Conservation (phyloP, 148 eudicot genomes). For the Dysphania ambrosioides region DNA sequence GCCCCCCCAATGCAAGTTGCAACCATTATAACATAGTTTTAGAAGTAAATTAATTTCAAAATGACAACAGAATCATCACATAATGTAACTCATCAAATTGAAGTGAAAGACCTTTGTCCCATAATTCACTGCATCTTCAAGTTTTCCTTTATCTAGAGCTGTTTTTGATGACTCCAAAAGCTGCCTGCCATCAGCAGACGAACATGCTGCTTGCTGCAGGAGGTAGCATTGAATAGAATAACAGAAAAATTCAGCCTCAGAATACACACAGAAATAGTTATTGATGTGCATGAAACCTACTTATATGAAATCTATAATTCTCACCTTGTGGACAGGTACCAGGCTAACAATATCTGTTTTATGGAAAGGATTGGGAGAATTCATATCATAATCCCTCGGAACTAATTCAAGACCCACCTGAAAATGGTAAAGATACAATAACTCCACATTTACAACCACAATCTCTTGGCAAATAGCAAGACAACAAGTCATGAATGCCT, state of each 20-base stretch:
- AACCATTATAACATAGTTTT: constrained; percentile 5
- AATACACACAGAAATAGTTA: constrained; percentile 9
- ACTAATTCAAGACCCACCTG: constrained; percentile 98
- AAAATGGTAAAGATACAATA: constrained; percentile 13
- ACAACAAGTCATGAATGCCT: constrained; percentile 1
- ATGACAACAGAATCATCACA: not conserved
- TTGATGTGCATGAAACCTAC: not conserved
- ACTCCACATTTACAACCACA: too few species aligned
- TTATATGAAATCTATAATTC: constrained; percentile 16
- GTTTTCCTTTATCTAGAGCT: constrained; percentile 98
- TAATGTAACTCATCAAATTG: not conserved
- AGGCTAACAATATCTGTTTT: constrained; percentile 75
- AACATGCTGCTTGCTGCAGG: constrained; percentile 98
- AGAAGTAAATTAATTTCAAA: not conserved
- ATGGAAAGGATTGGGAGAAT: constrained; percentile 74
- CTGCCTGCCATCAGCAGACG: constrained; percentile 98
- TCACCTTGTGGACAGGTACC: constrained; percentile 97
- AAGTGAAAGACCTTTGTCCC: constrained; percentile 81
- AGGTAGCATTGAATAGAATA: constrained; percentile 14
- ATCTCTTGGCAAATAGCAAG: not conserved
- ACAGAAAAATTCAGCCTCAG: constrained; percentile 7
- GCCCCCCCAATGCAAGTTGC: constrained; percentile 1
- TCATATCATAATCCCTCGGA: constrained; percentile 96
- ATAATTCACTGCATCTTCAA: constrained; percentile 97
- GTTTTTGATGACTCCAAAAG: constrained; percentile 97